Conservation (phyloP, 2,329 filamentous ascomycete genomes). For the Colletotrichum siamense region DNA sequence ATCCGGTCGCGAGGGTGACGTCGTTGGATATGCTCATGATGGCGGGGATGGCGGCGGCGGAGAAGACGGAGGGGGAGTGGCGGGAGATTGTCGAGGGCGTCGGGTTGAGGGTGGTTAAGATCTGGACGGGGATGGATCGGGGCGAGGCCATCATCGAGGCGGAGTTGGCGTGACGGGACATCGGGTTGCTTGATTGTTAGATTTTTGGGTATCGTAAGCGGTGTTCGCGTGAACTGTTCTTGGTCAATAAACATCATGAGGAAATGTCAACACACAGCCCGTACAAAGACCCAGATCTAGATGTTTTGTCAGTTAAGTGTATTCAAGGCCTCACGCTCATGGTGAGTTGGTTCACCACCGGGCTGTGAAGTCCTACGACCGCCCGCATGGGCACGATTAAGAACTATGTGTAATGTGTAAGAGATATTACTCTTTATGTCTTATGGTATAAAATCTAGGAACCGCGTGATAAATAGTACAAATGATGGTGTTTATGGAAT, state of each 20-base stretch:
- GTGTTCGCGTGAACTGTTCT: background rate
- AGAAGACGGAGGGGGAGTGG: constrained; percentile 38
- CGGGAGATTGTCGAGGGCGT: constrained; percentile 26
- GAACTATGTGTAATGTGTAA: background rate
- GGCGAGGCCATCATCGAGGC: constrained; percentile 35
- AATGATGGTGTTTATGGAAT: background rate
- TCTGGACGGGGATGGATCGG: constrained; percentile 31
- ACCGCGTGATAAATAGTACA: background rate
- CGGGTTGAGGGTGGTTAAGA: constrained; percentile 32
- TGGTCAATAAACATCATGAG: background rate
- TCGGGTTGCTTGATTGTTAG: background rate
- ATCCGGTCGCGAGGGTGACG: constrained; percentile 33
- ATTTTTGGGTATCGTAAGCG: background rate
- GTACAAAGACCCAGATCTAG: background rate
- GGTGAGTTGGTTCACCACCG: background rate
- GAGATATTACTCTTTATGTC: background rate
- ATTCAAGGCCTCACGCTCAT: background rate
- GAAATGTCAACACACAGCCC: background rate
- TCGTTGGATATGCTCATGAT: constrained; percentile 41
- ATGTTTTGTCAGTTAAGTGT: background rate
- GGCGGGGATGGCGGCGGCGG: constrained; percentile 32
- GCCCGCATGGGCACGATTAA: background rate
- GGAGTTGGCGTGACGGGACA: constrained; percentile 19
- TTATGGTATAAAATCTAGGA: background rate
- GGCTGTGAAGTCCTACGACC: background rate